A percentile compares a stretch with the other conserved stretches of the same genome.
Evolutionary conservation across 257 asterid genomes (phyloP).

Genomic region (Solanum tarijense): DNA sequence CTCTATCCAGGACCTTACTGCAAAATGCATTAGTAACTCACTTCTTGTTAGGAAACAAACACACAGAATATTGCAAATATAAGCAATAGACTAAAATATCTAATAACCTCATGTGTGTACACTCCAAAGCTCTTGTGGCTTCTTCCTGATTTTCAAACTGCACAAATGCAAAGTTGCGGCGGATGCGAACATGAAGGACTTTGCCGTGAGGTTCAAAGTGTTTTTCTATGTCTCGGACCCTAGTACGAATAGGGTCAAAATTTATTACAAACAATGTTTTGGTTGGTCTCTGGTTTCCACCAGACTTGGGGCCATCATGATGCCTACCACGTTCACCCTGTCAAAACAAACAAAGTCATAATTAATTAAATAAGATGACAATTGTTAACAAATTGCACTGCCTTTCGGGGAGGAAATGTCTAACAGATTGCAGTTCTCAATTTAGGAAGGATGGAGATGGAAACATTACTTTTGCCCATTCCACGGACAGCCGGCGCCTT

Average conservation of each 20-base stretch:
- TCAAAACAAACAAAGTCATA: conserved; percentile 30
- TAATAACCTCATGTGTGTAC: conserved; percentile 81
- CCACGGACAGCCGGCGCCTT: conserved; percentile 62
- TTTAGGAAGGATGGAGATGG: not conserved
- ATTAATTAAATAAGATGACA: not conserved
- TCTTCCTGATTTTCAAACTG: conserved; percentile 89
- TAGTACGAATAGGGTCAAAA: conserved; percentile 73
- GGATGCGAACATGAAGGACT: conserved; percentile 67
- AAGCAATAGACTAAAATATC: not conserved
- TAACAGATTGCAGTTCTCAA: not conserved
- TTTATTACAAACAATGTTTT: conserved; percentile 84
- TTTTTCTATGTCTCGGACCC: conserved; percentile 57
- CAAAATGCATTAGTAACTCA: not conserved
- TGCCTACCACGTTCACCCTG: conserved; percentile 93
- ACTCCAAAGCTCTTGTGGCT: conserved; percentile 83
- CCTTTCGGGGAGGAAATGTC: not conserved
- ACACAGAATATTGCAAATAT: not conserved
- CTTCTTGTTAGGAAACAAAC: not conserved
- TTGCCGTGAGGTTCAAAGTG: conserved; percentile 90
- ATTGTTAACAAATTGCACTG: not conserved
- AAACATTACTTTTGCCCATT: conserved; percentile 77
- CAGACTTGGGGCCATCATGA: conserved; percentile 45
- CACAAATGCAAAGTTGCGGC: conserved; percentile 89
- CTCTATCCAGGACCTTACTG: conserved; percentile 83
- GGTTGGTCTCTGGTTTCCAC: conserved; percentile 63